These are phyloP conservation scores for Sphaerulina musiva DNA, from an alignment of 2,329 filamentous ascomycete genomes.

Conservation along the genomic window DNA sequence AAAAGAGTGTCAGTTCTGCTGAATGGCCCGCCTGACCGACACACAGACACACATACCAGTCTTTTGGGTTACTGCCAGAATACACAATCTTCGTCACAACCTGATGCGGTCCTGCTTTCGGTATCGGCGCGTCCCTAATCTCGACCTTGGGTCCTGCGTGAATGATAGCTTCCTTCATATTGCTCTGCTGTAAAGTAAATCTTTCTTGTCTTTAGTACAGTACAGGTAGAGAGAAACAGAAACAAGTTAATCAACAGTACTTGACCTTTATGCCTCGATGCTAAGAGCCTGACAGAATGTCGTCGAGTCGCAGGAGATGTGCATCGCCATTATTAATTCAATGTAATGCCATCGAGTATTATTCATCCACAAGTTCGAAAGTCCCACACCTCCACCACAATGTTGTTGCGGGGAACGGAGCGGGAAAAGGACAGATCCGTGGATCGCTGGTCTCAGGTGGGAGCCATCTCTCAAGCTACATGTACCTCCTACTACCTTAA, in stretches of 20 bases:
- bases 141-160: constrained; percentile 31
- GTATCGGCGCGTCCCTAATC: constrained; percentile 39
- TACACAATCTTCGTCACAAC: constrained; percentile 31
- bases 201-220: neutral
- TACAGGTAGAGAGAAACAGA: neutral
- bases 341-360: neutral
- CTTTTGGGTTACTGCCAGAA: constrained; percentile 32
- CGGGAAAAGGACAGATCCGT: too few relatives aligned
- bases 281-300: constrained; percentile 6
- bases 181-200: neutral
- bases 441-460: too few relatives aligned
- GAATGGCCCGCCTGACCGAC: neutral
- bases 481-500: too few relatives aligned
- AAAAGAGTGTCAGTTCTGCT: neutral
- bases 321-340: too few relatives aligned
- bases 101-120: constrained; percentile 33
- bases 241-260: constrained; percentile 8
- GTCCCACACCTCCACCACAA: too few relatives aligned
- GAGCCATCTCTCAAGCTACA: too few relatives aligned
- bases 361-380: too few relatives aligned
- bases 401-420: too few relatives aligned
- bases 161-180: constrained; percentile 37
- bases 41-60: constrained; percentile 19
- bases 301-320: constrained; percentile 8
- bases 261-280: constrained; percentile 3